Evolutionary conservation across 148 eudicot genomes (phyloP).

Genomic region (Euryodendron excelsum): DNA sequence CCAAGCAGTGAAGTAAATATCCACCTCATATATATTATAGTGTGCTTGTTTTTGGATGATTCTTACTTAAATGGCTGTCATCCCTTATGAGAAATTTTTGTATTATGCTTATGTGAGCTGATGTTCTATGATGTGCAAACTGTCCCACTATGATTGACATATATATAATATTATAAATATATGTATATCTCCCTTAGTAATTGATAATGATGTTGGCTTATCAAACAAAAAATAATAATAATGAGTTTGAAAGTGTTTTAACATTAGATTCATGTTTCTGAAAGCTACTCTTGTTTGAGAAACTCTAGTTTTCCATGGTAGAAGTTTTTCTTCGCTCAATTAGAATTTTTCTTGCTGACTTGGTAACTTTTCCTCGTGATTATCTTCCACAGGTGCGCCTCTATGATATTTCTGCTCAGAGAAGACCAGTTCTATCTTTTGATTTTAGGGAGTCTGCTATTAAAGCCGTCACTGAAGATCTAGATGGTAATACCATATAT

Average conservation of each 20-base stretch:
- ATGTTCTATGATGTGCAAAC: not conserved
- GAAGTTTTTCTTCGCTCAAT: not conserved
- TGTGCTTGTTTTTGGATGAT: not conserved
- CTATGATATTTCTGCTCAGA: slow-evolving; percentile 85
- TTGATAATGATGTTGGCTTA: not conserved
- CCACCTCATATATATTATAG: not conserved
- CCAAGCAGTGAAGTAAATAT: not conserved
- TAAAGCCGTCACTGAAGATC: slow-evolving; percentile 80
- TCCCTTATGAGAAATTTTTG: not conserved
- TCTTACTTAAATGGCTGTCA: not conserved
- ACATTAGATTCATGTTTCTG: too few species aligned
- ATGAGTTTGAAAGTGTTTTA: too few species aligned
- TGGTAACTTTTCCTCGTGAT: slow-evolving; percentile 11
- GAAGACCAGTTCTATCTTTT: slow-evolving; percentile 84
- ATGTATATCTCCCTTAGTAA: not conserved
- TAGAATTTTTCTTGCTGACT: not conserved
- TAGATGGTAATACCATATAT: slow-evolving; percentile 77
- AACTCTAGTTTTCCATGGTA: too few species aligned
- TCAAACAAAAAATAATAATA: too few species aligned
- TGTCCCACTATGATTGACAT: not conserved
- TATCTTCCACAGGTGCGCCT: slow-evolving; percentile 66
- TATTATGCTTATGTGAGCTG: not conserved
- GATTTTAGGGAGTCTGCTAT: slow-evolving; percentile 83
- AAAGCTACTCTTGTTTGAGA: too few species aligned
- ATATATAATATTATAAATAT: too few species aligned